These are phyloP conservation scores for Xanthoconium separans DNA, from an alignment of 1,284 basidiomycete species.

Conservation along the genomic window DNA sequence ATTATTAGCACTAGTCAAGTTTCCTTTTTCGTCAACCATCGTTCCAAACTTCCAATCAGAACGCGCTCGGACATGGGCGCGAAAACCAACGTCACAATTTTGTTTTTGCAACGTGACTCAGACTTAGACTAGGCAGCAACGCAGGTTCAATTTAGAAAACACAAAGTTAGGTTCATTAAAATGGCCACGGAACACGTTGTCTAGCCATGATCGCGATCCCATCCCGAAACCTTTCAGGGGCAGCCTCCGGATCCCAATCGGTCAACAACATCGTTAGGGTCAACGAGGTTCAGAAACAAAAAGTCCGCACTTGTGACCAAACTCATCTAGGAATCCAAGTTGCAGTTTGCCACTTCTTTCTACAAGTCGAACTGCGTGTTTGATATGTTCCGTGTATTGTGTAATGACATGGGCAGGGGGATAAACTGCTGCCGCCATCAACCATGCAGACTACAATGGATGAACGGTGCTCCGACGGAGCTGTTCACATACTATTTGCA, in stretches of 20 bases:
- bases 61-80: too few relatives aligned
- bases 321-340: conserved; percentile 39
- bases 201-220: neutral
- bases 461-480: conserved; percentile 3
- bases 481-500: conserved; percentile 63
- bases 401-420: conserved; percentile 63
- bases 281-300: neutral
- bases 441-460: neutral
- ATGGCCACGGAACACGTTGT: conserved; percentile 8
- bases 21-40: neutral
- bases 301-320: conserved; percentile 4
- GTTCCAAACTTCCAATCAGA: too few relatives aligned
- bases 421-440: conserved; percentile 44
- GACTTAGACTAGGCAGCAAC: too few relatives aligned
- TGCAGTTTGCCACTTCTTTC: conserved; percentile 45
- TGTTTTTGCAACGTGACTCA: too few relatives aligned
- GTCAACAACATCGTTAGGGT: too few relatives aligned
- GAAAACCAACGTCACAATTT: too few relatives aligned
- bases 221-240: conserved; percentile 10
- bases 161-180: conserved; percentile 26
- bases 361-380: conserved; percentile 60
- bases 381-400: conserved; percentile 49
- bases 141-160: neutral
- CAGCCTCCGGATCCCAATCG: conserved; percentile 8
- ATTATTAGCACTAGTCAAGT: neutral